These are phyloP conservation scores for Amesomyces nigricolor DNA, from an alignment of 2,329 filamentous ascomycete species.

Conservation along the genomic window DNA sequence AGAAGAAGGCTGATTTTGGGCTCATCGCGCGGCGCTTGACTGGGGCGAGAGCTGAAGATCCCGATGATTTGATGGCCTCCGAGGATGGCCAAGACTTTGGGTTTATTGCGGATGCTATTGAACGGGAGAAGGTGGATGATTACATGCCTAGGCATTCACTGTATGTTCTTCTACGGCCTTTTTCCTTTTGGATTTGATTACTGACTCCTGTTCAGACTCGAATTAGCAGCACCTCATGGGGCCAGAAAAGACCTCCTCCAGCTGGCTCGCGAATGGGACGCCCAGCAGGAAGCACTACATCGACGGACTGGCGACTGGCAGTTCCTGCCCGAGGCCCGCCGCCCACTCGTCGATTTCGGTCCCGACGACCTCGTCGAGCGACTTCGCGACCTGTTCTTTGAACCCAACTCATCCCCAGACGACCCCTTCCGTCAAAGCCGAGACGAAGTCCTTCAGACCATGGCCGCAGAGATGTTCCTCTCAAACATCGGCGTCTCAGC, in stretches of 20 bases:
- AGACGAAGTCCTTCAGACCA: conserved; percentile 11
- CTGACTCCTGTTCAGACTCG: conserved; percentile 15
- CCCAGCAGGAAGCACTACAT: conserved; percentile 15
- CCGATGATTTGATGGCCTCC: background rate
- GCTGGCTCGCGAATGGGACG: conserved; percentile 21
- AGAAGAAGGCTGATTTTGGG: conserved; percentile 3
- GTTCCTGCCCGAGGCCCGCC: conserved; percentile 17
- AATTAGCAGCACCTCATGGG: conserved; percentile 12
- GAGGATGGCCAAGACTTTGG: conserved; percentile 1
- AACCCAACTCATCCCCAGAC: background rate
- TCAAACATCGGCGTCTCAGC: conserved; percentile 19
- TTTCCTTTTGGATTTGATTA: background rate
- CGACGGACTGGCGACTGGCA: conserved; percentile 11
- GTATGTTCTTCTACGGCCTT: conserved; percentile 5
- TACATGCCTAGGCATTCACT: conserved; percentile 24
- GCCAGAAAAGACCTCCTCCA: conserved; percentile 5
- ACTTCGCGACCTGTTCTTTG: conserved; percentile 16
- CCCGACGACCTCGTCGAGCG: conserved; percentile 20
- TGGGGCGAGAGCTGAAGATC: background rate
- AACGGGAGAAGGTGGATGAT: conserved; percentile 12
- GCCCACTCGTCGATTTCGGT: conserved; percentile 18
- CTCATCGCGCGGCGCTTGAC: conserved; percentile 12
- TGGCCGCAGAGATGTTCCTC: conserved; percentile 23
- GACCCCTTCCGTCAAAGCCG: background rate
- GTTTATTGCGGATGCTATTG: conserved; percentile 15